Base-by-base conservation (phyloP, 2,329 filamentous ascomycete genomes). In the Xylaria polymorpha region DNA sequence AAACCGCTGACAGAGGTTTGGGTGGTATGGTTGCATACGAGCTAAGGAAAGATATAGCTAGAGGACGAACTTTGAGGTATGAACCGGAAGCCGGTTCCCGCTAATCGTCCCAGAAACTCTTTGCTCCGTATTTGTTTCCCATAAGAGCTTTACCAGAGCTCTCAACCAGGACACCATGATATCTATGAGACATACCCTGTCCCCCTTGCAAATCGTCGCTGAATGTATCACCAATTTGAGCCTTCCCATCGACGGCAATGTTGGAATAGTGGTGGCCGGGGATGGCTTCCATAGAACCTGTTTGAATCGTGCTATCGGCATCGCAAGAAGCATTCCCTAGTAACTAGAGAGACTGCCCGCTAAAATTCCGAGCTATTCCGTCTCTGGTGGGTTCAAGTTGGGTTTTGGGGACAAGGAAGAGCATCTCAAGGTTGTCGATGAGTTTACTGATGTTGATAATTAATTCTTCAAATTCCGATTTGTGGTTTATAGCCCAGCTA, bases 101-200 rank as follows among this genome's bases (percentile, higher is more conserved):
- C 20, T 55, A 55, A 15, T 29, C 14, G 12, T 55, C 51, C 51
- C 51, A 55, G 15, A 55, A 37, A n/a, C 29, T 10, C 18, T 55
- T 55, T 55, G 29, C 51, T 55, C 51, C 51, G 25, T 35, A 37
- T 29, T 55, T 35, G 32, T 55, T 55, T 37, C 51, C 51, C 4
- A 37, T 9, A 5, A 55, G 9, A 37, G 32, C 51, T 20, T n/a
- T 55, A 14, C 29, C 29, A 20, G 15, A 35, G 4, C 12, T 25
- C 2, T 29, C 22, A 37, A 37, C 35, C 10, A 37, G 35, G 10
- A 37, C 35, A 37, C 35, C 35, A 9, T 37, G 35, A 6, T 37
- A 37, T 9, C 35, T 37, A 37, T 37, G 35, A 12, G 10, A 37
- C 35, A 8, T 37, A 20, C 51, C 29, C 14, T n/a, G 15, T 25